These are phyloP conservation scores for Macadamia tetraphylla DNA, from an alignment of 164 flowering plant genomes.

Conservation along the genomic window DNA sequence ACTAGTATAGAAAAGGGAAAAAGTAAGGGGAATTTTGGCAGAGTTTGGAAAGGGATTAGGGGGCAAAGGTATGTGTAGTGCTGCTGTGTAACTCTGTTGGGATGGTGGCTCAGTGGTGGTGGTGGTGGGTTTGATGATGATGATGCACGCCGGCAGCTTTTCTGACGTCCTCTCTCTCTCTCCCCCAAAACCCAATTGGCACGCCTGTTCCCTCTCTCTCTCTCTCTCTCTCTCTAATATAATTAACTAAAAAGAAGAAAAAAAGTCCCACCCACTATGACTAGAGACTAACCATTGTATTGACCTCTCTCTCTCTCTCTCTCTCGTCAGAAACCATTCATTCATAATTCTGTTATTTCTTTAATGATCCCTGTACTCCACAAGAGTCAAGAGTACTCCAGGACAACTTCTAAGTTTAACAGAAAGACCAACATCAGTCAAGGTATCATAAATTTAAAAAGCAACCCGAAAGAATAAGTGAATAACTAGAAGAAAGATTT, in stretches of 20 bases:
- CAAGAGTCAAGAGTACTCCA: constrained; percentile 14
- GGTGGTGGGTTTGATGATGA: constrained; percentile 62
- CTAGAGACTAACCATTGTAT: constrained; percentile 10
- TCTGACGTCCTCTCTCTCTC: constrained; percentile 23
- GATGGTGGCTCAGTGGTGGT: constrained; percentile 12
- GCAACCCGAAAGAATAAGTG: constrained; percentile 6
- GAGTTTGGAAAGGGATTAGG: constrained; percentile 68
- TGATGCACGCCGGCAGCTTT: constrained; percentile 90
- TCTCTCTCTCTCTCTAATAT: neutral
- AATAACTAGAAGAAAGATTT: too few species aligned
- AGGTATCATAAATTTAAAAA: constrained; percentile 13
- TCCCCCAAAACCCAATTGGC: constrained; percentile 19
- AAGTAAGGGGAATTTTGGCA: constrained; percentile 40
- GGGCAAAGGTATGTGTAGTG: constrained; percentile 50
- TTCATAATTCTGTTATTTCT: neutral
- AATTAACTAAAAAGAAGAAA: constrained; percentile 13
- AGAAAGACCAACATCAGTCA: constrained; percentile 22
- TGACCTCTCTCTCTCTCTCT: constrained; percentile 20
- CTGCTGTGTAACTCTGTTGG: neutral
- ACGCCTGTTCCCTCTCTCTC: neutral
- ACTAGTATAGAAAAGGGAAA: constrained; percentile 24
- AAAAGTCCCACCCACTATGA: constrained; percentile 28
- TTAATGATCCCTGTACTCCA: too few species aligned
- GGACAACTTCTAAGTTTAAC: constrained; percentile 17
- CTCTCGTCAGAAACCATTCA: constrained; percentile 33